phyloP scores from a whole-genome alignment of 371 early-diverging fungal species.

The Haplosporangium sp. region DNA sequence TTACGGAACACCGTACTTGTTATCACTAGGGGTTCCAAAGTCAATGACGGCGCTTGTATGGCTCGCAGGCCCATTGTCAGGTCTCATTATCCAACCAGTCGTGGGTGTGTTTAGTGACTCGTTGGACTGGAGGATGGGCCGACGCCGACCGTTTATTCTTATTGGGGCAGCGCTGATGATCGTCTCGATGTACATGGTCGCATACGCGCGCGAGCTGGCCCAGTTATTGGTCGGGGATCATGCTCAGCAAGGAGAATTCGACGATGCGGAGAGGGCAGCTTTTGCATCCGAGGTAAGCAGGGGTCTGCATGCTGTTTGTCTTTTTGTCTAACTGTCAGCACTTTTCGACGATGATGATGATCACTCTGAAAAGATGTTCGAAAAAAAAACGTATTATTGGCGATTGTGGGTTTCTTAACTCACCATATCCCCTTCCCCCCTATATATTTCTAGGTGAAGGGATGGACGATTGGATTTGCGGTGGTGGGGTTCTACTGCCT shows the following conservation, averaged over 20 bases:
- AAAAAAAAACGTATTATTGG: too few species aligned
- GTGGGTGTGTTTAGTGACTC: constrained; percentile 72
- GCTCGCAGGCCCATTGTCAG: constrained; percentile 86
- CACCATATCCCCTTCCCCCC: not conserved
- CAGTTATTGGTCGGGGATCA: constrained; percentile 23
- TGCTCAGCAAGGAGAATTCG: too few species aligned
- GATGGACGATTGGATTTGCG: constrained; percentile 65
- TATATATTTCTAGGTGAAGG: constrained; percentile 41
- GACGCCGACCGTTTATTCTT: constrained; percentile 67
- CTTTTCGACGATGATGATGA: too few species aligned
- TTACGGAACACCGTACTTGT: constrained; percentile 84
- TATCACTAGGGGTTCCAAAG: constrained; percentile 73
- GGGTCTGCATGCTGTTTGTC: too few species aligned
- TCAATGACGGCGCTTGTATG: constrained; percentile 76
- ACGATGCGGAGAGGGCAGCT: too few species aligned
- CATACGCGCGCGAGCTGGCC: constrained; percentile 70
- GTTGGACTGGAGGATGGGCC: constrained; percentile 62
- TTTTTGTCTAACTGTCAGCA: too few species aligned
- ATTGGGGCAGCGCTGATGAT: constrained; percentile 65
- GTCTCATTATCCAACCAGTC: constrained; percentile 56
- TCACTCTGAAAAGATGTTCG: too few species aligned
- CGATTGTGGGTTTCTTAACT: not conserved
- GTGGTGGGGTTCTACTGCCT: constrained; percentile 77
- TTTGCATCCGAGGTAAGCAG: too few species aligned
- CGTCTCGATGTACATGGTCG: constrained; percentile 70